Base-by-base conservation (phyloP, 495 filamentous ascomycete genomes). In the Amphirosellinia nigrospora region DNA sequence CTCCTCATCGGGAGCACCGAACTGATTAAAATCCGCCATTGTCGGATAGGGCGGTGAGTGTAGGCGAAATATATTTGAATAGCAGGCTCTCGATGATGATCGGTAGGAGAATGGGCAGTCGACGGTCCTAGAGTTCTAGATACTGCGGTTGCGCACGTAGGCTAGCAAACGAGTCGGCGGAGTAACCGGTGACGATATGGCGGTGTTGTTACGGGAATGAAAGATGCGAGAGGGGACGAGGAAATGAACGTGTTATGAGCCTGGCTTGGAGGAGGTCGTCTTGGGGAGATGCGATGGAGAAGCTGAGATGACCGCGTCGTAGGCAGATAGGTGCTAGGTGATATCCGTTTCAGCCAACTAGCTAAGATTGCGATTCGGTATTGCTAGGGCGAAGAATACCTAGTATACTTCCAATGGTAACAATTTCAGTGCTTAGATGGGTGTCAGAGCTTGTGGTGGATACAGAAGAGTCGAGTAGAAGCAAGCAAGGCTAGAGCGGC, bases 1-100 rank as follows among this genome's bases (percentile, higher is more conserved):
- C 79, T 96, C 93, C 80, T 97, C 93, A 32, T 96, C 93, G 6
- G 90, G 89, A 69, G 91, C 89, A 64, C 90, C 91, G 77, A 89
- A 95, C 75, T 92, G 75, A 28, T 73, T 78, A 71, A 82, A 83
- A 70, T 86, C 84, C 52, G 78, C 78, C 83, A 86, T 85, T 8
- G 58, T 64, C 70, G 48, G n/a, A 30, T 43, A 56, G 30, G 21
- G 13, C 7, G 0, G 9, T 3, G 0, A n/a, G 28, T 38, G 38
- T 52, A 16, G 60, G n/a, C 41, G 32, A 38, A 8, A 43, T 26
- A n/a, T 9, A 62, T 48, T 26, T 32, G 11, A n/a, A 30, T 34
- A 23, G 19, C 32, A 39, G 0, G 15, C 19, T 23, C 32, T 36
- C 41, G 15, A 36, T 8, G 39, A 45, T 46, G 26, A 53, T n/a